Evolutionary conservation across 2,329 filamentous ascomycete genomes (phyloP).

Genomic region (Penicillium sp.): DNA sequence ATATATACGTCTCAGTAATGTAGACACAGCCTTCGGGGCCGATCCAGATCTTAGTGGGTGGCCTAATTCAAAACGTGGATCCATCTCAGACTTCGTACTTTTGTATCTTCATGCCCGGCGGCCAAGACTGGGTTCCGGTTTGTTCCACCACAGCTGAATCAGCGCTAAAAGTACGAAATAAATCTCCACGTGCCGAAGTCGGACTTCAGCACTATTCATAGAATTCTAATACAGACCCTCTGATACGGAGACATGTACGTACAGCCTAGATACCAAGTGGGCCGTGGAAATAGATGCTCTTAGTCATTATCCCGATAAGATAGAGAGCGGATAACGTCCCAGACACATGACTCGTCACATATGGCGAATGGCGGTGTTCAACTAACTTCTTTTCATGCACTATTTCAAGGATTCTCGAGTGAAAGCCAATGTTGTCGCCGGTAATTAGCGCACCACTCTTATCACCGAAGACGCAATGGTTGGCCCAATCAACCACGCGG

Average conservation of each 20-base stretch:
- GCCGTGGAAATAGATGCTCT: not conserved
- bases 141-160: not conserved
- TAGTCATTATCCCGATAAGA: not conserved
- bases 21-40: not conserved
- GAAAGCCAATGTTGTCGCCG: not conserved
- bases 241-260: not conserved
- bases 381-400: not conserved
- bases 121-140: not conserved
- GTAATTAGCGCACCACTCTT: not conserved
- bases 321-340: not conserved
- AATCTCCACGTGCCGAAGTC: not conserved
- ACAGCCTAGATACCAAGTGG: not conserved
- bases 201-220: not conserved
- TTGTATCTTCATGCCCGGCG: not conserved
- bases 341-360: not conserved
- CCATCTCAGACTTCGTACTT: not conserved
- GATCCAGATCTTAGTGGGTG: not conserved
- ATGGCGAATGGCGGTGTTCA: not conserved
- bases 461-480: not conserved
- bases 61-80: not conserved
- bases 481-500: not conserved
- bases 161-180: not conserved
- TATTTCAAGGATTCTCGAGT: not conserved
- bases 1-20: not conserved
- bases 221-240: not conserved